Evolutionary conservation across 176 grass and related monocot species (phyloP).

Genomic region (Phyllostachys edulis): DNA sequence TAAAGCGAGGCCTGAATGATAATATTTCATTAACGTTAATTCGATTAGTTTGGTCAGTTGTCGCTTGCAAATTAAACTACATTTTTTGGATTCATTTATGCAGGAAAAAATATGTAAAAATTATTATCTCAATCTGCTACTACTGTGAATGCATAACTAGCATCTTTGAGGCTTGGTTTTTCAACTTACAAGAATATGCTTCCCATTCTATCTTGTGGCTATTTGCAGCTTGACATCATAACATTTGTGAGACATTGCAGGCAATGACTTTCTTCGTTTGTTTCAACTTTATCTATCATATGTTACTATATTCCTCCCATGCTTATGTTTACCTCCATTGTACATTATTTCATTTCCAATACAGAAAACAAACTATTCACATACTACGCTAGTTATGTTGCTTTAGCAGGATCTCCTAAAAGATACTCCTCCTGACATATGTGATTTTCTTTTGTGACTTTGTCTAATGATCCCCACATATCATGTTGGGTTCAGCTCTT

Average conservation of each 20-base stretch:
- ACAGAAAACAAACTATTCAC: background rate
- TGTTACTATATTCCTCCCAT: background rate
- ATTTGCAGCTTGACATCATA: background rate
- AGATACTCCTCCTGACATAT: background rate
- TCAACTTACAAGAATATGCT: background rate
- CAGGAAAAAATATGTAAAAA: too few species aligned
- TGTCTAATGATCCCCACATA: background rate
- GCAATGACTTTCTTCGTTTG: background rate
- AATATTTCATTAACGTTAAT: background rate
- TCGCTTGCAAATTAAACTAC: too few species aligned
- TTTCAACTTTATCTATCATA: background rate
- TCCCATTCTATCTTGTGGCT: background rate
- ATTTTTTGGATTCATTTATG: too few species aligned
- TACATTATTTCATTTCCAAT: background rate
- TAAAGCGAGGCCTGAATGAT: slow-evolving; percentile 43
- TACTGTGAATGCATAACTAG: background rate
- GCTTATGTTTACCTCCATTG: background rate
- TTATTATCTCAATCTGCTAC: too few species aligned
- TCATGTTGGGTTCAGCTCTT: background rate
- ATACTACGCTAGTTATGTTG: background rate
- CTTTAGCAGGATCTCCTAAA: background rate
- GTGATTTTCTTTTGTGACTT: background rate
- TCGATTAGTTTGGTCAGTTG: background rate
- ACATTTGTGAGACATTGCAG: background rate
- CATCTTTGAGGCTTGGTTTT: background rate